These are phyloP conservation scores for Euphorbia peplus DNA, from an alignment of 345 rosid species.

Conservation along the genomic window DNA sequence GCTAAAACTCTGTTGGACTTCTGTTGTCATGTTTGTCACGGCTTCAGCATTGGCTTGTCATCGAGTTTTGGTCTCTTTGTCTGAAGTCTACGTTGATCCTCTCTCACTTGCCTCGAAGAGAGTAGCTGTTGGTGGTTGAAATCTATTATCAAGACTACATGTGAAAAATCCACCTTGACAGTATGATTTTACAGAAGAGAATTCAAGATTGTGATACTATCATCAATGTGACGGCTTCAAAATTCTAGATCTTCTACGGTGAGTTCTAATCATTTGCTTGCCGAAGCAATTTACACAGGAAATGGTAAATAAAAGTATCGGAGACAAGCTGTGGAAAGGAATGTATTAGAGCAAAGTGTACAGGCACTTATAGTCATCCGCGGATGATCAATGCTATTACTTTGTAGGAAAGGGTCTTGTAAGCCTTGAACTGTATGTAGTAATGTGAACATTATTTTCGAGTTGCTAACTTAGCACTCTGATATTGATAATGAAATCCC, in stretches of 20 bases:
- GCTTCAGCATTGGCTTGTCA: slow-evolving; percentile 68
- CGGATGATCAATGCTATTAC: not conserved
- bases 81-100: slow-evolving; percentile 44
- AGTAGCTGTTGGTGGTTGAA: slow-evolving; percentile 38
- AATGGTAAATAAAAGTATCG: not conserved
- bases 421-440: not conserved
- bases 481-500: not conserved
- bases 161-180: not conserved
- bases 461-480: slow-evolving; percentile 4
- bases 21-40: slow-evolving; percentile 43
- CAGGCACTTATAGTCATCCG: too few species aligned
- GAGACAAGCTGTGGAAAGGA: not conserved
- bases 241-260: not conserved
- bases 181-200: not conserved
- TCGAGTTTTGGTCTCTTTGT: slow-evolving; percentile 50
- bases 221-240: not conserved
- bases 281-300: not conserved
- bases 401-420: not conserved
- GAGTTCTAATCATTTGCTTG: not conserved
- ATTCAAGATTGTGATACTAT: not conserved
- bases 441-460: not conserved
- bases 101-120: slow-evolving; percentile 43
- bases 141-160: not conserved
- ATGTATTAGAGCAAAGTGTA: not conserved
- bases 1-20: slow-evolving; percentile 61